A percentile compares a stretch with the other conserved stretches of the same genome.
These are phyloP conservation scores for Lagenidium sp. DNA, from an alignment of 352 stramenopile genomes.

Conservation along the genomic window DNA sequence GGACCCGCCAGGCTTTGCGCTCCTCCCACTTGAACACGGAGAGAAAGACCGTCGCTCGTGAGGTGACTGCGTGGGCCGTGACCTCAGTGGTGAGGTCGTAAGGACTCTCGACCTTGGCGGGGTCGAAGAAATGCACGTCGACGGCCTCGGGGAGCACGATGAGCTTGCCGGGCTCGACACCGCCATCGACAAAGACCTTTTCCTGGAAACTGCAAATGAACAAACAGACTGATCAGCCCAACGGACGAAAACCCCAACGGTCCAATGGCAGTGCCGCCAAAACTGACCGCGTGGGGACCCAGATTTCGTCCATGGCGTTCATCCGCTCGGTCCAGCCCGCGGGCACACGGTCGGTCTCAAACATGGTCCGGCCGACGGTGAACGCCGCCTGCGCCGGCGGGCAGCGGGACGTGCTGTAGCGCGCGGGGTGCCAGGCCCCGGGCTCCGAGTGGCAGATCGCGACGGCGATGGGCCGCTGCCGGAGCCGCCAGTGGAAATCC, in stretches of 20 bases:
- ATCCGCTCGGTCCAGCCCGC: constrained; percentile 83
- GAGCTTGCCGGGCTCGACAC: constrained; percentile 40
- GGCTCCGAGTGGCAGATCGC: constrained; percentile 91
- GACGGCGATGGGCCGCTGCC: constrained; percentile 31
- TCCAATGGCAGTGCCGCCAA: no score
- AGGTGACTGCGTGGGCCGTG: constrained; percentile 14
- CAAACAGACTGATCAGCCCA: no score
- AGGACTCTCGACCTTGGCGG: constrained; percentile 22
- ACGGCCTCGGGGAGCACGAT: constrained; percentile 83
- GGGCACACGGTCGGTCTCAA: constrained; percentile 91
- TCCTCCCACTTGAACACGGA: constrained; percentile 94
- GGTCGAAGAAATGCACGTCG: constrained; percentile 87
- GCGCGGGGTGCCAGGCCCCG: constrained; percentile 82
- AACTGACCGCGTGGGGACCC: constrained; percentile 74
- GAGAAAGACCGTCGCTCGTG: constrained; percentile 73
- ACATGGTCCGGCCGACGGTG: constrained; percentile 90
- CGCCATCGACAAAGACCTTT: constrained; percentile 56
- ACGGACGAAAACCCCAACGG: no score
- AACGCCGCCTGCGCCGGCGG: constrained; percentile 39
- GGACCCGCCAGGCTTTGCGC: constrained; percentile 85
- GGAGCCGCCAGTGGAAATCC: constrained; percentile 52
- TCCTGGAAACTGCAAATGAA: constrained; percentile 49
- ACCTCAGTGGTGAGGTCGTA: constrained; percentile 42
- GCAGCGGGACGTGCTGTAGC: constrained; percentile 64
- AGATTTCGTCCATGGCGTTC: constrained; percentile 91